Base-by-base conservation (phyloP, 495 filamentous ascomycete genomes). In the Aspergillus bridgeri region DNA sequence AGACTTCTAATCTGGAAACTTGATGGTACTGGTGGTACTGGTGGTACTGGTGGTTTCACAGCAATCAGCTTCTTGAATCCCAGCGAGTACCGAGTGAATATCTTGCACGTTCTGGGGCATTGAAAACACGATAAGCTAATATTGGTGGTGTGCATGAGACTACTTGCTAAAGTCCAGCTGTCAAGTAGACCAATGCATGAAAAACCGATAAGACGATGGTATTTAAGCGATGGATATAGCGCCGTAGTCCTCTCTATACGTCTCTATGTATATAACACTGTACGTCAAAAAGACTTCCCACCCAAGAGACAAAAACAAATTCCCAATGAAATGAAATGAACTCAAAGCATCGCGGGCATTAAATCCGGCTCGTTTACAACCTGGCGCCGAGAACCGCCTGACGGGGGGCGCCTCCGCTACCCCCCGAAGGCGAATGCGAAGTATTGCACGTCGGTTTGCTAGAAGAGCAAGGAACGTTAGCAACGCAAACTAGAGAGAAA, bases 391-490 rank as follows among this genome's bases (percentile, higher is more conserved):
- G 53, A 49, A 55, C 52, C 6, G 43, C 33, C 51, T 59, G 53
- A 33, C 48, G 50, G 46, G 49, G 29, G 44, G 56, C 64, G 51
- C 58, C 48, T 51, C 59, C 53, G 7, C 43, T 59, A 48, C 50
- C 47, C 45, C 51, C 57, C 27, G 51, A 56, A 55, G 25, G 53
- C 42, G 47, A 50, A 50, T 54, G 50, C 48, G 55, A 47, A 45
- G 24, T 27, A 25, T n/a, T n/a, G n/a, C 50, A 54, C 45, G 23
- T 42, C 47, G 65, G 65, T 53, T 63, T 64, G 53, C 65, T 67
- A 27, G 59, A 55, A 50, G 48, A 64, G 56, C 63, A 66, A 45
- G 43, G 56, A 62, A 48, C 52, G 72, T 76, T 71, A 74, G 71
- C 56, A 72, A 66, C 57, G 61, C 53, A 56, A 42, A 61, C 59